Evolutionary conservation across 306 rosid species (phyloP).

Genomic region (Urtica urens): DNA sequence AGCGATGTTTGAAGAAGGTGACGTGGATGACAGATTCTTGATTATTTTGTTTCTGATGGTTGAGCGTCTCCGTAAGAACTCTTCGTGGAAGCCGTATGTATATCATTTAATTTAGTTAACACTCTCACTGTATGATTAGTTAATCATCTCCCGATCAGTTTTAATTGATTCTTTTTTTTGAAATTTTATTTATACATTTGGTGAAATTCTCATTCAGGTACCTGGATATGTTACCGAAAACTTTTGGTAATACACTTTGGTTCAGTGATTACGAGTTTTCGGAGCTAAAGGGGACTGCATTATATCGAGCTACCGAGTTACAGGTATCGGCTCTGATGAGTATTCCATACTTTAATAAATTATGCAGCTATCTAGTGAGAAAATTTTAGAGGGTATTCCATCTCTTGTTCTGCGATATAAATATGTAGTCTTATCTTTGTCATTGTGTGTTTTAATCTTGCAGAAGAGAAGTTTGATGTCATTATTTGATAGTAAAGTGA

Average conservation of each 20-base stretch:
- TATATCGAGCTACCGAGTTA: constrained; percentile 72
- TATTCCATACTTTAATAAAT: not conserved
- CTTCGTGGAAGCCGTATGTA: constrained; percentile 95
- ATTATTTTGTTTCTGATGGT: constrained; percentile 66
- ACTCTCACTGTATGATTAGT: constrained; percentile 2
- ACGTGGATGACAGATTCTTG: constrained; percentile 83
- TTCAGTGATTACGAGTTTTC: constrained; percentile 63
- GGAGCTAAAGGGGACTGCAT: constrained; percentile 74
- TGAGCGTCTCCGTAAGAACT: constrained; percentile 67
- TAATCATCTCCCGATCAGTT: not conserved
- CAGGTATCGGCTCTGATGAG: constrained; percentile 48
- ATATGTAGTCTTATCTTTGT: constrained; percentile 12
- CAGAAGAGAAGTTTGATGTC: constrained; percentile 72
- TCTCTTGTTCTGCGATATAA: constrained; percentile 5
- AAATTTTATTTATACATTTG: constrained; percentile 19
- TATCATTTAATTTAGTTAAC: constrained; percentile 15
- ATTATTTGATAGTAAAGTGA: constrained; percentile 62
- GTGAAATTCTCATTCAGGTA: constrained; percentile 52
- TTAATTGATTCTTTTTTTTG: constrained; percentile 1
- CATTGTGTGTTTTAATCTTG: constrained; percentile 14
- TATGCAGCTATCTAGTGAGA: not conserved
- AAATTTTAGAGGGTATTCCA: no score
- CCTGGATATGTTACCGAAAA: constrained; percentile 82
- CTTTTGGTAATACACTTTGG: constrained; percentile 82
- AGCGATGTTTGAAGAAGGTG: constrained; percentile 84